Evolutionary conservation across 1,139 yeast genomes (phyloP), one percentile per base, ranked within the genome.

Genomic region (Yamadazyma trypodendri): DNA sequence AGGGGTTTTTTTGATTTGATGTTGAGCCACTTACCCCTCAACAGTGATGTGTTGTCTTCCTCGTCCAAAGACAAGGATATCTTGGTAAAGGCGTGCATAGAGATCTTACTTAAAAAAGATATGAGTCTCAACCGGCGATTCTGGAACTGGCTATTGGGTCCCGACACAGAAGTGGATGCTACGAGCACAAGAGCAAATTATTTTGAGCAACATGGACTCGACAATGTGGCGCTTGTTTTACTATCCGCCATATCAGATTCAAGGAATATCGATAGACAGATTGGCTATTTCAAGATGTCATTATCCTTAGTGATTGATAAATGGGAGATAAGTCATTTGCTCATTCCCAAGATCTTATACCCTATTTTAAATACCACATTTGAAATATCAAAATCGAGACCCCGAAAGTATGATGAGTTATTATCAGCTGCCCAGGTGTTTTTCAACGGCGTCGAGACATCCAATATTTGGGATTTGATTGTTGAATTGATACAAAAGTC

Each of bases 141-240:
- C 21, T 90, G 97, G 96, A 81, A 75, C 47, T 90, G 96, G 94
- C 64, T 92, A 8, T 61, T 90, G 32, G 97, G 97, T 0, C 94
- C 96, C 2, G 78, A 72, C 16, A 39, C 40, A 8, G 62, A 53
- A 4, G 31, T 29, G 2, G 42, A 44, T 10, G 18, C 46, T 6
- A 18, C 37, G 3, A 28, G 29, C 44, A 54, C 72, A 1, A 31
- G 52, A 24, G 36, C 49, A 9, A 66, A 71, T 12, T 90, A 84
- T 54, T 89, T 92, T 55, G 56, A 66, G 16, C 54, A 54, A 7
- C 69, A 72, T 54, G 96, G 89, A 0, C 58, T 77, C 27, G 57
- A 65, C 0, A 55, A 72, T 2, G 58, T 89, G 17, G 54, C 70
- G 0, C 50, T 59, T 1, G 89, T 90, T 0, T 56, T 90, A 13